Percentiles rank a stretch among this genome's conserved stretches.
These are phyloP conservation scores for Bipolaris cookei DNA, from an alignment of 2,329 filamentous ascomycete species.

Conservation along the genomic window DNA sequence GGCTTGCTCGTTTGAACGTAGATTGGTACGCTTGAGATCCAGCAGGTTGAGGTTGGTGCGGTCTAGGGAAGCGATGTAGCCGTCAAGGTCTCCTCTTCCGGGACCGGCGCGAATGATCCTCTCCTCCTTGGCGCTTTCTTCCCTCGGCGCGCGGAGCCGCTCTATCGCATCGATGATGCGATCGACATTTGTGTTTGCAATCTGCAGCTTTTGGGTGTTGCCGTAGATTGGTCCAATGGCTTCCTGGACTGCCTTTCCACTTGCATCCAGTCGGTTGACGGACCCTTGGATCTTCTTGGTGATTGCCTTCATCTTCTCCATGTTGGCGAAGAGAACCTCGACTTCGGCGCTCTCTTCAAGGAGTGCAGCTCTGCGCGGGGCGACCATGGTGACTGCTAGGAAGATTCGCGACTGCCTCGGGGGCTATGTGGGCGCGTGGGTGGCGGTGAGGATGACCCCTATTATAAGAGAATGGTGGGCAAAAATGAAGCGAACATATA, in stretches of 20 bases:
- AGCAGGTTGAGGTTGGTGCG: constrained; percentile 82
- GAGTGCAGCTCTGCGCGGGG: constrained; percentile 61
- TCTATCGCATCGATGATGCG: constrained; percentile 86
- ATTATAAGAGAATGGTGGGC: constrained; percentile 5
- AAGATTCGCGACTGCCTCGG: constrained; percentile 26
- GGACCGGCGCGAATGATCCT: constrained; percentile 77
- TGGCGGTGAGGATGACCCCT: constrained; percentile 10
- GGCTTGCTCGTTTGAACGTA: constrained; percentile 89
- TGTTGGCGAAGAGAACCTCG: constrained; percentile 69
- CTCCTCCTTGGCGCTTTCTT: constrained; percentile 91
- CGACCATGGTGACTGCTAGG: constrained; percentile 55
- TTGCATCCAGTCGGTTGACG: constrained; percentile 80
- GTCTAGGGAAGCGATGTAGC: constrained; percentile 89
- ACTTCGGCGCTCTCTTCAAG: constrained; percentile 72
- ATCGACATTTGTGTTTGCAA: constrained; percentile 89
- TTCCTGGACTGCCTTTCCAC: constrained; percentile 87
- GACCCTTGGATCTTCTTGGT: constrained; percentile 96
- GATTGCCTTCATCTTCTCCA: constrained; percentile 90
- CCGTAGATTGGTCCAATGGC: constrained; percentile 91
- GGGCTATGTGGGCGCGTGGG: constrained; percentile 3
- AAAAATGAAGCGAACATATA: constrained; percentile 14
- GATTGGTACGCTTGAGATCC: constrained; percentile 87
- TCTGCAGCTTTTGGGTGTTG: constrained; percentile 87
- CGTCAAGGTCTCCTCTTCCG: constrained; percentile 73
- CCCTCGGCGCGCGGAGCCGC: constrained; percentile 84